phyloP scores from a whole-genome alignment of 192 early-diverging fungal genomes.

The Ambispora gerdemannii region DNA sequence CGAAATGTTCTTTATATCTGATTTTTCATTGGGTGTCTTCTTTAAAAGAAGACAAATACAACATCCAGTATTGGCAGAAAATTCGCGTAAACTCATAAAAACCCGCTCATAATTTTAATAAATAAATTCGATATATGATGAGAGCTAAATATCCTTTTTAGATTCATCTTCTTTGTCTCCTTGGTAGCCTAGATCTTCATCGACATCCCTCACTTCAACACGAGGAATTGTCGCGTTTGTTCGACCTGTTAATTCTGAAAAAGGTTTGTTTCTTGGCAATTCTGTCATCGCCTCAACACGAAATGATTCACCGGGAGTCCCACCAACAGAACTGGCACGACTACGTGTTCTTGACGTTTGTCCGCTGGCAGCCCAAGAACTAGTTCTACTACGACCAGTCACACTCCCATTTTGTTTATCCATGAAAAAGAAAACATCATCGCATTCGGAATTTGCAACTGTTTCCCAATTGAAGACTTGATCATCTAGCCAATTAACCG shows the following conservation, averaged over 20 bases:
- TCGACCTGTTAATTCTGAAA: constrained; percentile 38
- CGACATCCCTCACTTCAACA: not conserved
- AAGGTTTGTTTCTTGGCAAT: constrained; percentile 38
- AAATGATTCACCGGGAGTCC: constrained; percentile 41
- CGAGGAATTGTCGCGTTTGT: not conserved
- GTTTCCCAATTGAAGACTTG: constrained; percentile 56
- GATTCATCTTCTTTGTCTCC: constrained; percentile 27
- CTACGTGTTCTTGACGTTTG: constrained; percentile 41
- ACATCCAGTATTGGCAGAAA: too few relatives aligned
- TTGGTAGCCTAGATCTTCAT: constrained; percentile 28
- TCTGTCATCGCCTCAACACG: constrained; percentile 51
- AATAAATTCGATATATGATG: too few relatives aligned
- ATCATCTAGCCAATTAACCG: constrained; percentile 53
- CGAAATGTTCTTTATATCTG: too few relatives aligned
- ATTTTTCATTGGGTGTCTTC: too few relatives aligned
- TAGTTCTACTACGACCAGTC: constrained; percentile 43
- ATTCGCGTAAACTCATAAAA: too few relatives aligned
- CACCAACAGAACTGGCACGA: constrained; percentile 45
- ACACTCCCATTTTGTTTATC: constrained; percentile 44
- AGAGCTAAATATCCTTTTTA: not conserved
- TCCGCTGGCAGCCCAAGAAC: constrained; percentile 40
- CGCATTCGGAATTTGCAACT: constrained; percentile 48
- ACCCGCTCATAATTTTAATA: too few relatives aligned
- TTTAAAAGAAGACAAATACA: too few relatives aligned
- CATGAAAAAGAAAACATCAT: constrained; percentile 53